phyloP scores from a whole-genome alignment of 2,329 filamentous ascomycete genomes.

The Leptographium flavum region DNA sequence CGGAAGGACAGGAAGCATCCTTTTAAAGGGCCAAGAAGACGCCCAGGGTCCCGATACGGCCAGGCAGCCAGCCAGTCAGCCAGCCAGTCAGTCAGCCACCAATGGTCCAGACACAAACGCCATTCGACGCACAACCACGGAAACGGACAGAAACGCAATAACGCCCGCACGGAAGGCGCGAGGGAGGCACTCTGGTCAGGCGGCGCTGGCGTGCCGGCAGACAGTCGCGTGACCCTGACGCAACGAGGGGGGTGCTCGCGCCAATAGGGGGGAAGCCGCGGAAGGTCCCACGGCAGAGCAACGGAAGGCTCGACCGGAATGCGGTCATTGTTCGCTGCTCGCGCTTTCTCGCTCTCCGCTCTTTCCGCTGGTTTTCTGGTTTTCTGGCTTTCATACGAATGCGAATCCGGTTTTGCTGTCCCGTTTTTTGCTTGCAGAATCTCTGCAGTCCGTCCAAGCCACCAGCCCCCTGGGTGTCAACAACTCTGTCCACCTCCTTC shows the following conservation, averaged over 20 bases:
- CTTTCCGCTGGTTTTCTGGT: too few species aligned
- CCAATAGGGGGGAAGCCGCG: neutral
- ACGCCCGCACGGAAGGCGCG: too few species aligned
- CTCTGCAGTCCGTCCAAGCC: neutral
- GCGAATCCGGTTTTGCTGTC: too few species aligned
- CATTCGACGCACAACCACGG: too few species aligned
- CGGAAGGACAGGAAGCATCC: too few species aligned
- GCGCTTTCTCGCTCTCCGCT: neutral
- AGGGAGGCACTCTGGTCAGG: too few species aligned
- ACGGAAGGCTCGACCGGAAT: neutral
- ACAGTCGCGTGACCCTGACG: conserved; percentile 4
- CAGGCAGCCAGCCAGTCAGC: too few species aligned
- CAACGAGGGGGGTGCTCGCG: conserved; percentile 1
- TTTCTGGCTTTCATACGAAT: neutral
- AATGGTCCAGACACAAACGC: too few species aligned
- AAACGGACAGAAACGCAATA: too few species aligned
- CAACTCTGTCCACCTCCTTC: neutral
- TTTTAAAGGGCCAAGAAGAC: too few species aligned
- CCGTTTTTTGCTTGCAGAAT: neutral
- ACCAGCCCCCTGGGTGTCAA: neutral
- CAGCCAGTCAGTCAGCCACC: too few species aligned
- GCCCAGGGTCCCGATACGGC: too few species aligned
- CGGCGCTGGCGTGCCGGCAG: neutral
- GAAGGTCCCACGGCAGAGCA: neutral
- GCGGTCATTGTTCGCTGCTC: neutral